Evolutionary conservation across 2,329 filamentous ascomycete genomes (phyloP).

Genomic region (Alternaria brassicae): DNA sequence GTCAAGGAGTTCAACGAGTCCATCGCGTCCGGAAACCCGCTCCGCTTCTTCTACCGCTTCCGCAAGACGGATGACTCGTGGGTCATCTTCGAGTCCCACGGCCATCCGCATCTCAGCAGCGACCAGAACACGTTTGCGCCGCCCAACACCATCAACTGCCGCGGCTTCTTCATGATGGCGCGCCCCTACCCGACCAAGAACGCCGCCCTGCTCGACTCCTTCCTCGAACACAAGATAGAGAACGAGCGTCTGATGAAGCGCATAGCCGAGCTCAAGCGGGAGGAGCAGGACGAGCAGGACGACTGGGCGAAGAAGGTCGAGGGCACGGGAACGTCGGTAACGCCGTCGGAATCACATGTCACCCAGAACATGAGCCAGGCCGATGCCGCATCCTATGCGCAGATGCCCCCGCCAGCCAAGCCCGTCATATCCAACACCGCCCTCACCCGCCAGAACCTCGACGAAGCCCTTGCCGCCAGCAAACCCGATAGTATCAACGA

Average conservation of each 20-base stretch:
- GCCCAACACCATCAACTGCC: slow-evolving; percentile 70
- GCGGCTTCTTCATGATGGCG: slow-evolving; percentile 93
- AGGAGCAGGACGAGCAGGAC: slow-evolving; percentile 82
- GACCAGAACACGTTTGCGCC: slow-evolving; percentile 69
- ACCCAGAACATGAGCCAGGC: slow-evolving; percentile 47
- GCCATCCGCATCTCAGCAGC: slow-evolving; percentile 84
- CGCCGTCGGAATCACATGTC: slow-evolving; percentile 52
- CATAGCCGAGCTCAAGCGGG: slow-evolving; percentile 82
- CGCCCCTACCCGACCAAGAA: slow-evolving; percentile 90
- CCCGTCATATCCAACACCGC: slow-evolving; percentile 68
- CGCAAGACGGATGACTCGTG: slow-evolving; percentile 75
- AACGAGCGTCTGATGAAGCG: slow-evolving; percentile 85
- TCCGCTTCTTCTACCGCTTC: slow-evolving; percentile 88
- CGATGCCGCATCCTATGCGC: slow-evolving; percentile 54
- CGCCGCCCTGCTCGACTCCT: slow-evolving; percentile 83
- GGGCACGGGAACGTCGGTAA: slow-evolving; percentile 43
- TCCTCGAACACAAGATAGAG: slow-evolving; percentile 95
- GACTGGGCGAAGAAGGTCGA: slow-evolving; percentile 68
- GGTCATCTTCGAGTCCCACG: slow-evolving; percentile 87
- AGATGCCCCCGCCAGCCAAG: slow-evolving; percentile 72
- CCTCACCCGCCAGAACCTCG: slow-evolving; percentile 80
- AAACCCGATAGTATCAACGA: slow-evolving; percentile 79
- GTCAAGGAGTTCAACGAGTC: slow-evolving; percentile 88
- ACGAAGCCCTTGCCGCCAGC: slow-evolving; percentile 70
- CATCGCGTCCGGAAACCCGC: slow-evolving; percentile 77